Evolutionary conservation across 2,329 filamentous ascomycete genomes (phyloP), one percentile per base, ranked within the genome.

Genomic region (Mycosphaerella sp.): DNA sequence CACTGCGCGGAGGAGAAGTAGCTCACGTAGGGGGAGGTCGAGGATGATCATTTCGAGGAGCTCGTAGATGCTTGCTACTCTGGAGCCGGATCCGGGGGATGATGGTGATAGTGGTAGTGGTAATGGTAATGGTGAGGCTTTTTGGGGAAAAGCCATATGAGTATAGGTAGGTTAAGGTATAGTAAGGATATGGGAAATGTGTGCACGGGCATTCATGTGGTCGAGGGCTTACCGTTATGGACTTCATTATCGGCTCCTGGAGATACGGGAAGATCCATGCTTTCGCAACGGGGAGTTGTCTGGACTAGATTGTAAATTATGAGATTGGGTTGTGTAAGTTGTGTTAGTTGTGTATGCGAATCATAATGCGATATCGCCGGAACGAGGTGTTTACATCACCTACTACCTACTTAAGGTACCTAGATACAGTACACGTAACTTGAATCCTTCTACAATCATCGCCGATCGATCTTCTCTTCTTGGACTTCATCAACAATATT

Each of bases 11-110:
- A 48, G n/a, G 9, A 7, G 17, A 14, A 58, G 11, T 7, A 58
- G 46, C 4, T 52, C 48, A 43, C 48, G 39, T 3, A 48, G 32
- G 14, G 48, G 43, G 10, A 58, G 45, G 17, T 58, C 48, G 14
- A 49, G 8, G n/a, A 56, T 42, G 23, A 58, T 58, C 48, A 49
- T 52, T 21, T 58, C 56, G 9, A 58, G 45, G 11, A 58, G 56
- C 53, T 58, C 56, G 31, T 55, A 58, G 12, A 54, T 55, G 23
- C 32, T 40, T n/a, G 53, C 49, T 14, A 58, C 34, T 34, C 45
- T 36, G 36, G 38, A 36, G 14, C 56, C 56, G 17, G 56, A 17
- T 29, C 32, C 48, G 39, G n/a, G 48, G 26, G 32, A 38, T 21
- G 17, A 4, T 43, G 41, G 32, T 17, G 14, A 1, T 17, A 17